Evolutionary conservation across 768 basidiomycete species (phyloP).

Genomic region (Macrocybe gigantea): DNA sequence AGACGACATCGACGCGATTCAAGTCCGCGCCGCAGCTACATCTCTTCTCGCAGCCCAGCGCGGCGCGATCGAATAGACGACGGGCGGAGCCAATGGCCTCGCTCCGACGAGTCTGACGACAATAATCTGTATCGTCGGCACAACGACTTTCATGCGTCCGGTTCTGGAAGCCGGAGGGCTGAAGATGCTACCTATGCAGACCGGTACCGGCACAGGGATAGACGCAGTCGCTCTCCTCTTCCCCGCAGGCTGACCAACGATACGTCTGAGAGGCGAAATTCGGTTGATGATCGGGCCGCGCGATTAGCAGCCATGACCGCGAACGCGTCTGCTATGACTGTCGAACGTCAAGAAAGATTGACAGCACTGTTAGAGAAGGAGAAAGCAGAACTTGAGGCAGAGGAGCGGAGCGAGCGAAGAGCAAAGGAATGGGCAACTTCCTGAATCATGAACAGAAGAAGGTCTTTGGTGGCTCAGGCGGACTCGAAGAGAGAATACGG

Average conservation of each 20-base stretch:
- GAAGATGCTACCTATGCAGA: too few species aligned
- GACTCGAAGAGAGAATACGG: constrained; percentile 72
- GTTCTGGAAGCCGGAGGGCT: constrained; percentile 2
- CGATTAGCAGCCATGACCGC: constrained; percentile 88
- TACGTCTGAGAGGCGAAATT: constrained; percentile 15
- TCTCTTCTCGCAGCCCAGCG: constrained; percentile 28
- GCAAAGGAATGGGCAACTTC: constrained; percentile 77
- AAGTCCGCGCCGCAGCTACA: constrained; percentile 13
- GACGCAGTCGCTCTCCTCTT: constrained; percentile 38
- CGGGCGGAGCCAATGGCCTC: constrained; percentile 33
- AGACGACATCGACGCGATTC: constrained; percentile 24
- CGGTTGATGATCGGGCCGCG: constrained; percentile 60
- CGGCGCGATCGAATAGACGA: constrained; percentile 21
- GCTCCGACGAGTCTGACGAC: constrained; percentile 50
- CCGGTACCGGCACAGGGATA: too few species aligned
- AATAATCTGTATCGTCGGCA: constrained; percentile 20
- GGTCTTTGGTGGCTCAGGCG: constrained; percentile 74
- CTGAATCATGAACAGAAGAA: constrained; percentile 79
- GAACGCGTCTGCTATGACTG: constrained; percentile 61
- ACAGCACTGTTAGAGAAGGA: constrained; percentile 67
- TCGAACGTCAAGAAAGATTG: constrained; percentile 69
- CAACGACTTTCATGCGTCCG: constrained; percentile 21
- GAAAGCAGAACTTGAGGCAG: constrained; percentile 68
- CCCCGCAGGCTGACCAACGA: constrained; percentile 10
- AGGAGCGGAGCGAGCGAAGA: constrained; percentile 64